Conservation (phyloP, 352 stramenopile genomes). For the Thalassiosira allenii region DNA sequence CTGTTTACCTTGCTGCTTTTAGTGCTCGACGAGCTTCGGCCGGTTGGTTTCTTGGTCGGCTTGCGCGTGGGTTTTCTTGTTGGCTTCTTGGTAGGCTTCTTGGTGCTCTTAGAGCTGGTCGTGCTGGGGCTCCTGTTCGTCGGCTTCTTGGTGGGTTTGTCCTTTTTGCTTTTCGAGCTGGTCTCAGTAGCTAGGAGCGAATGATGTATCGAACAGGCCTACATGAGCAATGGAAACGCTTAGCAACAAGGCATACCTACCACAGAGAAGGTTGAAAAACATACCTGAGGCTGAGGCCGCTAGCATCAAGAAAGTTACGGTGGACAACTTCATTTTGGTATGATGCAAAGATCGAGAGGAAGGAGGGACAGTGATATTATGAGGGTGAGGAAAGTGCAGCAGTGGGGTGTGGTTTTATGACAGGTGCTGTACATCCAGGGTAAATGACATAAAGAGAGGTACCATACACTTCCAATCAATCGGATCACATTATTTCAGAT, state of each 20-base stretch:
- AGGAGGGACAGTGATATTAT: neutral
- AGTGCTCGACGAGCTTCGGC: neutral
- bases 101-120: neutral
- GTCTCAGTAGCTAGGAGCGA: neutral
- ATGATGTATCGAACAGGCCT: neutral
- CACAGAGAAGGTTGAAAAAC: neutral
- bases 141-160: neutral
- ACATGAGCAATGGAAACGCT: neutral
- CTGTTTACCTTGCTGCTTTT: no score
- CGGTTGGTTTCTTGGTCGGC: neutral
- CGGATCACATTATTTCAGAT: no score
- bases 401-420: neutral
- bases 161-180: neutral
- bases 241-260: neutral
- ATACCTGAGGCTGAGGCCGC: neutral
- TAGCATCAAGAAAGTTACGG: neutral
- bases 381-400: neutral
- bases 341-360: neutral
- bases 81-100: neutral
- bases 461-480: neutral
- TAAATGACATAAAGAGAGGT: constrained; percentile 1
- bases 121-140: neutral
- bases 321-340: neutral
- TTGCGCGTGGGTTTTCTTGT: neutral
- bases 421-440: neutral